Base-by-base conservation (phyloP, 306 rosid genomes). In the Casuarina glauca region DNA sequence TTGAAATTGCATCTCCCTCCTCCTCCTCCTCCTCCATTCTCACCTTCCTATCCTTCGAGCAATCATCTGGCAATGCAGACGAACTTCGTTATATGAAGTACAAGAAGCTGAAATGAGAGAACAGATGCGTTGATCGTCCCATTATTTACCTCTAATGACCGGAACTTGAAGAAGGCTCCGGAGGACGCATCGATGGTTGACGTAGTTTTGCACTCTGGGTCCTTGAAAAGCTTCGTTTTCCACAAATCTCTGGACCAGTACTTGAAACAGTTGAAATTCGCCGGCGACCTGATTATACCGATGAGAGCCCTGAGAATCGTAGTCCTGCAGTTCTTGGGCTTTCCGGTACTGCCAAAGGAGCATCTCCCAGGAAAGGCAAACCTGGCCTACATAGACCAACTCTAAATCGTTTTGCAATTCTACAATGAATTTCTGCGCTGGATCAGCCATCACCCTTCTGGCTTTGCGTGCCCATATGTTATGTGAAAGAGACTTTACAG, bases 341-440 rank as follows among this genome's bases (percentile, higher is more conserved):
- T 96, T 91, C 54, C 71, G 88, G 78, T 90, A 91, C 55, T 88
- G 98, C 99, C 99, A 96, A 58, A 88, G 90, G 16, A 96, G 86
- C 55, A 96, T 86, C 62, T 96, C 99, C 99, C 99, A 96, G 2
- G 99, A 93, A 62, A 96, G 99, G 60, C 99, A 96, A 86, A 86
- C 55, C 52, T 96, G 99, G 2, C 98, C 99, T 12, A 96, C 97
- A 80, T 96, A 96, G 6, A 93, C 96, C 79, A 87, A 79, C 82
- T 96, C 99, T 77, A 96, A 79, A 64, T 96, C 97, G 77, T 87
- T 80, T 20, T 89, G 82, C 55, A 93, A 74, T 78, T 91, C 97
- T 78, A 83, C 82, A 19, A 86, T 85, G 76, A 88, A 72, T 72
- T 87, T 89, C 42, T 72, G 50, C 67, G 82, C 68, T 50, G 93